Evolutionary conservation across 108 stramenopile genomes (phyloP).

Genomic region (Cylindrotheca fusiformis): DNA sequence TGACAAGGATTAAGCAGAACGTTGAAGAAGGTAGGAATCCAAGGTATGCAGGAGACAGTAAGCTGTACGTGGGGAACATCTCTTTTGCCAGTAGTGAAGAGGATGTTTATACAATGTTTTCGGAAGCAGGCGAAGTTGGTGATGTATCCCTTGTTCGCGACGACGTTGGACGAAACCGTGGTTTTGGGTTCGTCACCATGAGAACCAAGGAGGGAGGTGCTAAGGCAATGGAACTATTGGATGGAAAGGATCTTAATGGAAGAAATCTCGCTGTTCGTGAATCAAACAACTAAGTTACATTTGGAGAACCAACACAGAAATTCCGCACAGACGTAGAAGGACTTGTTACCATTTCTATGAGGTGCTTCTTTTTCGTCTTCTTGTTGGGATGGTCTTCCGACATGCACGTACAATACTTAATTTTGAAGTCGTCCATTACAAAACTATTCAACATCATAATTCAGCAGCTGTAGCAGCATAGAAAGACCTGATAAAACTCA

Average conservation of each 20-base stretch:
- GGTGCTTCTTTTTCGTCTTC: too few species aligned
- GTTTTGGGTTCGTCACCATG: slow-evolving; percentile 91
- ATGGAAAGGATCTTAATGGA: slow-evolving; percentile 65
- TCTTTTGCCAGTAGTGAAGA: slow-evolving; percentile 50
- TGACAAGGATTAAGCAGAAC: slow-evolving; percentile 61
- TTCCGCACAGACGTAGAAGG: too few species aligned
- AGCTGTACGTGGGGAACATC: slow-evolving; percentile 68
- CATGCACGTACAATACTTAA: too few species aligned
- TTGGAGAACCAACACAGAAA: too few species aligned
- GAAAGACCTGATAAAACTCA: too few species aligned
- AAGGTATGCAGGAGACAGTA: slow-evolving; percentile 53
- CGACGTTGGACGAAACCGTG: slow-evolving; percentile 67
- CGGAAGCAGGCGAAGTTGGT: slow-evolving; percentile 40
- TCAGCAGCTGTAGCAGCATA: too few species aligned
- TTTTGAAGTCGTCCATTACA: too few species aligned
- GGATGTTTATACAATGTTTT: slow-evolving; percentile 34
- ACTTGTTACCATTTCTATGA: too few species aligned
- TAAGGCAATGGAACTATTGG: slow-evolving; percentile 47
- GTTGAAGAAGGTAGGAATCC: slow-evolving; percentile 48
- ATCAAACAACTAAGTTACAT: slow-evolving; percentile 54
- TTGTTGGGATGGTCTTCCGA: too few species aligned
- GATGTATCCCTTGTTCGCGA: slow-evolving; percentile 61
- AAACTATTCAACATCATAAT: too few species aligned
- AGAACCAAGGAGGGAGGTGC: slow-evolving; percentile 51
- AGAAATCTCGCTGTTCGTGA: slow-evolving; percentile 63